Evolutionary conservation across 2,329 filamentous ascomycete genomes (phyloP).

Genomic region (Aspergillus latus): DNA sequence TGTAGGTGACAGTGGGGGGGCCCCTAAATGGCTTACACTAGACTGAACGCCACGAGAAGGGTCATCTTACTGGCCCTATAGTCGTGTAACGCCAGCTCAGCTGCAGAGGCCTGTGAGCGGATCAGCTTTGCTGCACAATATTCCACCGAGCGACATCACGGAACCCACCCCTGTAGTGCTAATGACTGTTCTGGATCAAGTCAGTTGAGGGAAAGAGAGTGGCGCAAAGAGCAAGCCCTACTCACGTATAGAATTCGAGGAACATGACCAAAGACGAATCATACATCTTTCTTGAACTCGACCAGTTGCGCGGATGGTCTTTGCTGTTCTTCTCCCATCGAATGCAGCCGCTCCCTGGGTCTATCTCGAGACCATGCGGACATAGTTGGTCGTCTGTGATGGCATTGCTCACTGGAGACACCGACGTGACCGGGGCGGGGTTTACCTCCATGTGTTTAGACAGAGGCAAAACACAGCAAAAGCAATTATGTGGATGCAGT

Average conservation of each 20-base stretch:
- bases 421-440: not conserved
- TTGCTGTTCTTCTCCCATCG: constrained; percentile 2
- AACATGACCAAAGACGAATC: constrained; percentile 25
- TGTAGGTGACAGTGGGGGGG: no score
- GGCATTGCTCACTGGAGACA: not conserved
- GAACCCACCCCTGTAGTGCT: constrained; percentile 7
- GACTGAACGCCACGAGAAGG: constrained; percentile 3
- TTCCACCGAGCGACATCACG: not conserved
- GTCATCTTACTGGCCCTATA: not conserved
- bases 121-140: not conserved
- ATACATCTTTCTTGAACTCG: not conserved
- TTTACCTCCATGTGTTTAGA: not conserved
- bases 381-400: not conserved
- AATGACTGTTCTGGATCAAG: not conserved
- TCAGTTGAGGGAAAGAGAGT: not conserved
- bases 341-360: not conserved
- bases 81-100: not conserved
- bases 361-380: not conserved
- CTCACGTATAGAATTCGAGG: constrained; percentile 23
- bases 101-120: constrained; percentile 1
- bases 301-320: constrained; percentile 7
- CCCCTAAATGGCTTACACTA: not conserved
- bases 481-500: no score
- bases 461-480: not conserved
- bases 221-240: not conserved